Conservation (phyloP, 768 basidiomycete species). For the Pholiota microspora region DNA sequence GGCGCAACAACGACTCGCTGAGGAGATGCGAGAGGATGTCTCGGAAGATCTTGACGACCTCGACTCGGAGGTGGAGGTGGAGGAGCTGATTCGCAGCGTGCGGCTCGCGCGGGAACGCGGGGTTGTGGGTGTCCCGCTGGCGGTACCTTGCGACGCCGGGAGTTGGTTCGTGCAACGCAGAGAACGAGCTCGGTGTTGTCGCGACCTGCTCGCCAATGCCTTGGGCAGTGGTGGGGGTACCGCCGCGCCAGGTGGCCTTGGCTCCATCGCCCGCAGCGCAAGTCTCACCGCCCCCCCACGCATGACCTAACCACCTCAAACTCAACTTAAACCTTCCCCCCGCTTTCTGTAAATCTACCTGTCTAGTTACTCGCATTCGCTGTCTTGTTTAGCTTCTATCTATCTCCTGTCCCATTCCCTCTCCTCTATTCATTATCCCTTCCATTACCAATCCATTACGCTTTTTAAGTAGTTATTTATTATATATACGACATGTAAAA, state of each 20-base stretch:
- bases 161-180: slow-evolving; percentile 82
- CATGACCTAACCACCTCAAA: no score
- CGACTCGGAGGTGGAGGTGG: slow-evolving; percentile 85
- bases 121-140: slow-evolving; percentile 61
- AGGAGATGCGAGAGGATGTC: slow-evolving; percentile 52
- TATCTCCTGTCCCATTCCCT: no score
- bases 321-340: no score
- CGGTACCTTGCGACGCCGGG: slow-evolving; percentile 69
- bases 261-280: slow-evolving; percentile 18
- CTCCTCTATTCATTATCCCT: no score
- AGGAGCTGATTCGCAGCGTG: slow-evolving; percentile 65
- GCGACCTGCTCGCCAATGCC: slow-evolving; percentile 56
- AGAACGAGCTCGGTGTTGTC: slow-evolving; percentile 60
- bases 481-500: no score
- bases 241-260: slow-evolving; percentile 12
- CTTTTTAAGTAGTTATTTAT: no score
- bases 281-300: no score
- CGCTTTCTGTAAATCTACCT: neutral
- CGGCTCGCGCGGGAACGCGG: slow-evolving; percentile 55
- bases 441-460: no score
- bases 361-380: no score
- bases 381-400: no score
- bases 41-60: slow-evolving; percentile 75
- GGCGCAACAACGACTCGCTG: slow-evolving; percentile 46
- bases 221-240: slow-evolving; percentile 39